Conservation (phyloP, 179 eudicot species). For the Heliamphora pulchella region DNA sequence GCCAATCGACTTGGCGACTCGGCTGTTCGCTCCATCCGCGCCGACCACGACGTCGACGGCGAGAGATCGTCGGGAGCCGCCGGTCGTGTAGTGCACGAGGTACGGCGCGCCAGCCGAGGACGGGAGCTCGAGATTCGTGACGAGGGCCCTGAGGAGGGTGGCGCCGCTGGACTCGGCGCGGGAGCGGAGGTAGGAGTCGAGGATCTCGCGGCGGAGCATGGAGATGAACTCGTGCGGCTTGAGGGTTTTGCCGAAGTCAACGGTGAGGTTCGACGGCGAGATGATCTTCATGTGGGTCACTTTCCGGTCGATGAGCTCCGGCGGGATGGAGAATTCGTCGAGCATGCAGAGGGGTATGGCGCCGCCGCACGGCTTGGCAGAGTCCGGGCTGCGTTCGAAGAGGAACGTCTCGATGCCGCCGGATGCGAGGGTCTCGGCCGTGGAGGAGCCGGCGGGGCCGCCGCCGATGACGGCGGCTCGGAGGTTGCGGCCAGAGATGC, state of each 20-base stretch:
- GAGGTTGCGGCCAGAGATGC: slow-evolving; percentile 37
- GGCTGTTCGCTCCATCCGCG: slow-evolving; percentile 84
- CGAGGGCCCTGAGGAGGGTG: slow-evolving; percentile 43
- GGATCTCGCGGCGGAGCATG: slow-evolving; percentile 90
- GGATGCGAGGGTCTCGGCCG: slow-evolving; percentile 64
- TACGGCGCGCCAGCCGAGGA: slow-evolving; percentile 34
- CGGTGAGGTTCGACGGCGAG: slow-evolving; percentile 69
- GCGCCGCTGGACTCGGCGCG: slow-evolving; percentile 63
- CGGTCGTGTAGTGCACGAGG: slow-evolving; percentile 39
- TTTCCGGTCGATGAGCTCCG: slow-evolving; percentile 57
- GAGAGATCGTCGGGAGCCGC: slow-evolving; percentile 30
- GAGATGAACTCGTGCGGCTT: slow-evolving; percentile 70
- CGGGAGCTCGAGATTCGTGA: slow-evolving; percentile 56
- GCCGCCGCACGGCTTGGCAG: slow-evolving; percentile 93
- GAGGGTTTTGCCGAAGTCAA: slow-evolving; percentile 82
- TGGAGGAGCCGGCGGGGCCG: slow-evolving; percentile 86
- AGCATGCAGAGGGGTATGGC: slow-evolving; percentile 93
- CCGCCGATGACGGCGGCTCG: slow-evolving; percentile 87
- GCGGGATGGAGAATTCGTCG: slow-evolving; percentile 72
- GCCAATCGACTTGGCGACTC: slow-evolving; percentile 62
- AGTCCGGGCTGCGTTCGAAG: slow-evolving; percentile 64
- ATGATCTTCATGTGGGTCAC: slow-evolving; percentile 78
- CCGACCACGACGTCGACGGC: slow-evolving; percentile 74
- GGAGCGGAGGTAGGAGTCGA: slow-evolving; percentile 61
- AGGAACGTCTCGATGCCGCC: slow-evolving; percentile 78